A percentile compares a stretch with the other conserved stretches of the same genome.
Evolutionary conservation across 306 rosid genomes (phyloP).

Genomic region (Fagus crenata): DNA sequence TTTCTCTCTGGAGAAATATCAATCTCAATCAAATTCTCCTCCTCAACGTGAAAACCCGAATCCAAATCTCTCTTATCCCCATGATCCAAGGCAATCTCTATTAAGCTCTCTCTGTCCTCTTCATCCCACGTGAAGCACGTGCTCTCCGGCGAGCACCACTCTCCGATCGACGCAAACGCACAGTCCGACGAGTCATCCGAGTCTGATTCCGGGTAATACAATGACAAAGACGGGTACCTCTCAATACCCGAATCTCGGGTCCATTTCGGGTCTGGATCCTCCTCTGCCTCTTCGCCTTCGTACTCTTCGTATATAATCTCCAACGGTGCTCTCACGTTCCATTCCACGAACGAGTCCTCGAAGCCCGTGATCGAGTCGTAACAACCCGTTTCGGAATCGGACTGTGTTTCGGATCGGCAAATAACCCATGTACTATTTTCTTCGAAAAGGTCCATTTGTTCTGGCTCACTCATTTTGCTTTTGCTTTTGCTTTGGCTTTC

Average conservation of each 20-base stretch:
- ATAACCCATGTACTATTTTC: conserved; percentile 29
- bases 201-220: conserved; percentile 78
- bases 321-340: conserved; percentile 86
- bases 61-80: conserved; percentile 29
- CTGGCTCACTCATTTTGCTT: conserved; percentile 23
- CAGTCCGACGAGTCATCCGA: conserved; percentile 69
- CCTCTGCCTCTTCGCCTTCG: conserved; percentile 62
- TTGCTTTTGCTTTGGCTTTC: conserved; percentile 28
- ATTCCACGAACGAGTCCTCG: conserved; percentile 60
- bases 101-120: conserved; percentile 76
- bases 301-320: conserved; percentile 78
- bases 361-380: conserved; percentile 38
- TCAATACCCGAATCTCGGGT: conserved; percentile 20
- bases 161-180: conserved; percentile 34
- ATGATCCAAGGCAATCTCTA: conserved; percentile 77
- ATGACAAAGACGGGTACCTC: conserved; percentile 55
- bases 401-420: conserved; percentile 27
- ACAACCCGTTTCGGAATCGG: conserved; percentile 40
- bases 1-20: conserved; percentile 34
- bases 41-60: conserved; percentile 43
- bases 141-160: conserved; percentile 53
- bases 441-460: conserved; percentile 27
- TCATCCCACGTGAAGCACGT: conserved; percentile 58
- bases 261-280: not conserved
- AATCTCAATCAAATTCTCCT: conserved; percentile 60